phyloP scores from a whole-genome alignment of 23 red algal genomes.

The Porphyridium purpureum region DNA sequence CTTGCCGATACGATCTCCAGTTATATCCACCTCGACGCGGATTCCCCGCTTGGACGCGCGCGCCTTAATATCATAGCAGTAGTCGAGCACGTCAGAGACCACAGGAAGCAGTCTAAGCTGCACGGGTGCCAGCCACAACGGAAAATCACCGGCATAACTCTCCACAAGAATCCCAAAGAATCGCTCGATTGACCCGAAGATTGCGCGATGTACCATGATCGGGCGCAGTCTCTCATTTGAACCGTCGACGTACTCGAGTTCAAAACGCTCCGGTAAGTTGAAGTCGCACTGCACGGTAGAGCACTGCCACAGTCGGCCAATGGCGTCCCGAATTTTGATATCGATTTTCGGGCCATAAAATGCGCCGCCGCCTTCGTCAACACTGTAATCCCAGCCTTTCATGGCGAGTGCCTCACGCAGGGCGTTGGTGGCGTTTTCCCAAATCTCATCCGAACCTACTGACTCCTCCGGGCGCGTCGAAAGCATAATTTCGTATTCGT shows the following conservation, averaged over 20 bases:
- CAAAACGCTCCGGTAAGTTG: constrained; percentile 87
- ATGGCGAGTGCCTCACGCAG: constrained; percentile 42
- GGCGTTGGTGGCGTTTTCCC: constrained; percentile 60
- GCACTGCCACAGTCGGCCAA: constrained; percentile 97
- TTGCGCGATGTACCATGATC: constrained; percentile 95
- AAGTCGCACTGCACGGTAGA: constrained; percentile 99
- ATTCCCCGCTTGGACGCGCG: constrained; percentile 14
- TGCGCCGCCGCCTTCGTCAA: constrained; percentile 93
- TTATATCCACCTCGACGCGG: constrained; percentile 60
- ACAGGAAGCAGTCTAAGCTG: constrained; percentile 77
- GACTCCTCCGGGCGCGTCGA: constrained; percentile 89
- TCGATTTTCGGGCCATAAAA: constrained; percentile 99
- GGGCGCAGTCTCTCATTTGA: constrained; percentile 25
- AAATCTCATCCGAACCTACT: constrained; percentile 85
- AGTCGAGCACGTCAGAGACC: constrained; percentile 24
- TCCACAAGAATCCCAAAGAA: constrained; percentile 97
- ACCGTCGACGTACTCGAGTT: constrained; percentile 78
- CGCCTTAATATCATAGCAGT: constrained; percentile 32
- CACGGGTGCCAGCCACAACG: constrained; percentile 92
- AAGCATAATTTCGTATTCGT: constrained; percentile 85
- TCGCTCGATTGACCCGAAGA: constrained; percentile 91
- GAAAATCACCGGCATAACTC: constrained; percentile 85
- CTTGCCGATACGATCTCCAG: constrained; percentile 78
- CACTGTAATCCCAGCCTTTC: constrained; percentile 73
- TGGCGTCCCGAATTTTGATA: constrained; percentile 92